These are phyloP conservation scores for Zopfia rhizophila DNA, from an alignment of 2,329 filamentous ascomycete genomes.

Conservation along the genomic window DNA sequence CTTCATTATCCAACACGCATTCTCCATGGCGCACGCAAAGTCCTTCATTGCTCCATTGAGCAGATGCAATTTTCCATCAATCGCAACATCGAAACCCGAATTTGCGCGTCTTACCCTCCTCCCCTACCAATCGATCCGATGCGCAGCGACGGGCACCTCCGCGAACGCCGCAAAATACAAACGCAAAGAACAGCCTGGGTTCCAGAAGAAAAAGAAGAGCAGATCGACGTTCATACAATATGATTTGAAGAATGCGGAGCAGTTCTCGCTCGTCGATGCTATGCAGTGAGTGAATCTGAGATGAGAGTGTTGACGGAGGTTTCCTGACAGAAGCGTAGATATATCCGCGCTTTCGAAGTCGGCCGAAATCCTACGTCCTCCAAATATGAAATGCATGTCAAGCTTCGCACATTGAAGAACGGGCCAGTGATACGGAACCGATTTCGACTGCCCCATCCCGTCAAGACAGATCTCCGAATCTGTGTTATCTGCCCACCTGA, in stretches of 20 bases:
- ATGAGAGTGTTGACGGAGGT: neutral
- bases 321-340: constrained; percentile 63
- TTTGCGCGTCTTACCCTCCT: constrained; percentile 37
- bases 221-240: constrained; percentile 72
- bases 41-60: constrained; percentile 46
- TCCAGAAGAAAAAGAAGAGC: constrained; percentile 70
- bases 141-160: constrained; percentile 46
- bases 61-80: constrained; percentile 36
- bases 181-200: constrained; percentile 52
- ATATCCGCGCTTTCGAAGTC: constrained; percentile 92
- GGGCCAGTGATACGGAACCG: constrained; percentile 88
- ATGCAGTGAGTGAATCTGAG: constrained; percentile 74
- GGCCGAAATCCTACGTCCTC: constrained; percentile 75
- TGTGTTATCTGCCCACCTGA: constrained; percentile 91
- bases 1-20: neutral
- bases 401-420: constrained; percentile 83
- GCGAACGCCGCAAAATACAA: constrained; percentile 53
- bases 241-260: constrained; percentile 72
- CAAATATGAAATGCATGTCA: constrained; percentile 92
- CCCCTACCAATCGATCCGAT: constrained; percentile 52
- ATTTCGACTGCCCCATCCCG: constrained; percentile 86
- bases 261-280: constrained; percentile 88
- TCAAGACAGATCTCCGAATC: constrained; percentile 88
- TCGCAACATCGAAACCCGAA: constrained; percentile 29
- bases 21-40: constrained; percentile 48